A percentile compares a stretch with the other conserved stretches of the same genome.
Conservation (phyloP, 768 basidiomycete genomes). For the Leucosporidium creatinivorum region DNA sequence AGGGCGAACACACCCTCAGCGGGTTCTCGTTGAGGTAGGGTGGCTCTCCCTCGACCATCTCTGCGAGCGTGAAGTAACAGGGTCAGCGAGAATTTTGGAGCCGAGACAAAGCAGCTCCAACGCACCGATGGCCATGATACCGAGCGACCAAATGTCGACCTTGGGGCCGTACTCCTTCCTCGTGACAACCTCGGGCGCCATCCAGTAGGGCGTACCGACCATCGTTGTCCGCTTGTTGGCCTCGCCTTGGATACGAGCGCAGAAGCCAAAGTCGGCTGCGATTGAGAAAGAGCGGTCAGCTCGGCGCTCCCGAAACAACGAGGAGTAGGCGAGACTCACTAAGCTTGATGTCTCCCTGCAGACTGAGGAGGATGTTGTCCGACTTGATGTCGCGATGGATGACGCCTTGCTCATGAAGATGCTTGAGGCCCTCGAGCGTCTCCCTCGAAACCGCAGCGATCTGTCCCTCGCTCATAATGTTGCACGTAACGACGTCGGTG, state of each 20-base stretch:
- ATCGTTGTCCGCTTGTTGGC: constrained; percentile 91
- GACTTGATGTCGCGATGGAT: constrained; percentile 99
- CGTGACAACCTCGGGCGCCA: constrained; percentile 91
- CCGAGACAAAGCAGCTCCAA: neutral
- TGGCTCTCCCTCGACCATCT: constrained; percentile 92
- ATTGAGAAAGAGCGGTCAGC: neutral
- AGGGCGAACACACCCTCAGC: neutral
- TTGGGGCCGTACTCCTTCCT: constrained; percentile 88
- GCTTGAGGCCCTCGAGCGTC: constrained; percentile 84
- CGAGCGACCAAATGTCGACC: constrained; percentile 96
- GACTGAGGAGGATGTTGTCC: constrained; percentile 86
- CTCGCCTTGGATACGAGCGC: constrained; percentile 66
- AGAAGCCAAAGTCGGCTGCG: constrained; percentile 81
- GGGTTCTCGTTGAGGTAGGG: constrained; percentile 74
- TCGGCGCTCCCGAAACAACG: neutral
- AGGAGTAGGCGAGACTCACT: constrained; percentile 55
- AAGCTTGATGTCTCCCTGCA: constrained; percentile 94
- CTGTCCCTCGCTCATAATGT: constrained; percentile 96
- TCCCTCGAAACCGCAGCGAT: constrained; percentile 94
- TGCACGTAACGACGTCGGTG: constrained; percentile 91
- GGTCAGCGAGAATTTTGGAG: neutral
- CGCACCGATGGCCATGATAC: constrained; percentile 71
- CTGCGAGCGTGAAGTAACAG: constrained; percentile 39
- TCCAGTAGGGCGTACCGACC: constrained; percentile 98
- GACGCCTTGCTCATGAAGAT: constrained; percentile 90